Base-by-base conservation (phyloP, 331 rosid species). In the Malus hybrid region DNA sequence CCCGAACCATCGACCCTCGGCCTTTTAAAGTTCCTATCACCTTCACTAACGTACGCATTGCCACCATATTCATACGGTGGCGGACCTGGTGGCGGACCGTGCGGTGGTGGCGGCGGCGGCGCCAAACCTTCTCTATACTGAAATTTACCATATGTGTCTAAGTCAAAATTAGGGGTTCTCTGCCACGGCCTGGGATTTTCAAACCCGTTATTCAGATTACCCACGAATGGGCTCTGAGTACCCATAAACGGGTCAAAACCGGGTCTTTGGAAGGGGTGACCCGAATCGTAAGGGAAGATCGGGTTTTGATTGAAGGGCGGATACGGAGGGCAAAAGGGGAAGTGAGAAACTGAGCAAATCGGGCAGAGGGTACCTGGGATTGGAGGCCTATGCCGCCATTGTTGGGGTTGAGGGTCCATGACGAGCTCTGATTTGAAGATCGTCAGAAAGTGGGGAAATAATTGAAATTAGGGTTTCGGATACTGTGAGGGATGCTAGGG, bases 321-420 rank as follows among this genome's bases (percentile, higher is more conserved):
- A 18, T 20, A 75, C 5, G 82, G 89, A 85, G 91, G 93, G 79
- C 98, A 93, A 55, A 88, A 91, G 32, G 97, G 98, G 66, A 88
- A 88, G 88, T 91, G 98, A 0, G 90, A 75, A 67, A 44, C 58
- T 8, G 84, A 77, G 87, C 96, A 91, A 70, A 55, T 42, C 11
- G 95, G 95, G 81, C 97, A 92, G 46, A 83, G 26, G 64, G 84
- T 72, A 61, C 58, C 76, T 63, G 84, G 91, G 58, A 83, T 75
- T 34, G 81, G 84, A 72, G 93, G 86, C 66, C 83, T 77, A 8
- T 86, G 78, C 65, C 90, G 93, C 97, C 99, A 94, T 85, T 84
- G 90, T 56, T 82, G 88, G 39, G 77, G 81, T 6, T 62, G 88
- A 68, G 52, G 79, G 14, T 81, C 84, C 84, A 26, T 84, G 89